These are phyloP conservation scores for Suillus subaureus DNA, from an alignment of 768 basidiomycete species.

Conservation along the genomic window DNA sequence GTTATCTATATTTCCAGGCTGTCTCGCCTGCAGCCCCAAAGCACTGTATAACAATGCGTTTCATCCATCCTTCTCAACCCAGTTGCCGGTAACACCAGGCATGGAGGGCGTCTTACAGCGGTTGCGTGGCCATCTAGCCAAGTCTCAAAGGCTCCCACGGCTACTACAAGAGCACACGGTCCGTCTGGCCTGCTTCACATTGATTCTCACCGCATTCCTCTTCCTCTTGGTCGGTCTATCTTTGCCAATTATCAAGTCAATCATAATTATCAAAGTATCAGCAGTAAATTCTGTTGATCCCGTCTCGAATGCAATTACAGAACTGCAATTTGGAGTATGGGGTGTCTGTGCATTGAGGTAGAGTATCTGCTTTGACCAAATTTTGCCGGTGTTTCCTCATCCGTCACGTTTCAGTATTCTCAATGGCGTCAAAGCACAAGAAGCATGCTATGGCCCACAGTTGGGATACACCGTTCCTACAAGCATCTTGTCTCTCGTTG, in stretches of 20 bases:
- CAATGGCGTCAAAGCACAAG: constrained; percentile 17
- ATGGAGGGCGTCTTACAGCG: not conserved
- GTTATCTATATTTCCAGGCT: not conserved
- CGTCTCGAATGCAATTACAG: constrained; percentile 55
- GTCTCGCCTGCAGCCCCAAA: not conserved
- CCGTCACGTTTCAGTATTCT: constrained; percentile 12
- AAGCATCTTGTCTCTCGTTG: constrained; percentile 41
- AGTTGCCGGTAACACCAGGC: not conserved
- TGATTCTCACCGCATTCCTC: constrained; percentile 66
- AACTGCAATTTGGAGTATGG: constrained; percentile 80
- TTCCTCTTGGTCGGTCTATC: constrained; percentile 77
- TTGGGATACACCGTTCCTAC: constrained; percentile 71
- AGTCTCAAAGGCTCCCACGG: constrained; percentile 17
- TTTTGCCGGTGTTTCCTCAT: constrained; percentile 2
- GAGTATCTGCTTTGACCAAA: not conserved
- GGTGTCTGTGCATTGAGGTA: constrained; percentile 73
- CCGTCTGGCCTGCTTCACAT: constrained; percentile 47
- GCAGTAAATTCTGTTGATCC: constrained; percentile 34
- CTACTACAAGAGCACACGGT: constrained; percentile 51
- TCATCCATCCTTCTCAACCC: not conserved
- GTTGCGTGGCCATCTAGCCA: not conserved
- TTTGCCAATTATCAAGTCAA: constrained; percentile 68
- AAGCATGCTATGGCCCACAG: constrained; percentile 59
- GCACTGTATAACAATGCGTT: not conserved
- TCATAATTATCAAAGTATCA: constrained; percentile 58